Evolutionary conservation across 139 green algal genomes (phyloP).

Genomic region (Monoraphidium neglectum): DNA sequence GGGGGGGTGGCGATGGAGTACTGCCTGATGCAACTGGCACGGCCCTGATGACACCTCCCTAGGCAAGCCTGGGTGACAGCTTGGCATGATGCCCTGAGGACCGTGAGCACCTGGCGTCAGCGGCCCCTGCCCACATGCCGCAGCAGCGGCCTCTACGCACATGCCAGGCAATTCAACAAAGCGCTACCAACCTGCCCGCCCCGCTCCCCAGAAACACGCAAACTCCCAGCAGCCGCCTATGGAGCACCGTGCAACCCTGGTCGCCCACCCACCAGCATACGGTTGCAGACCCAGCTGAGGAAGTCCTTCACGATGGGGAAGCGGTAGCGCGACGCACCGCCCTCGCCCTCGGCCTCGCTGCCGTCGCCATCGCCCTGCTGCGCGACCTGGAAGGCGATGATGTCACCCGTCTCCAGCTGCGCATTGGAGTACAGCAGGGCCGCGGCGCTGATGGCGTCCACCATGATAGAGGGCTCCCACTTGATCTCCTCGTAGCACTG

Average conservation of each 20-base stretch:
- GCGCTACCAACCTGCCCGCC: too few species aligned
- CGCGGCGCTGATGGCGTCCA: constrained; percentile 44
- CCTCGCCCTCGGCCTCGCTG: too few species aligned
- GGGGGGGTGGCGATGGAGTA: too few species aligned
- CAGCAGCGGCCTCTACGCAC: too few species aligned
- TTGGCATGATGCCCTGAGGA: too few species aligned
- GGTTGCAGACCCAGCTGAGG: constrained; percentile 23
- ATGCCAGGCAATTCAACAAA: too few species aligned
- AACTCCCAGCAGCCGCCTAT: not conserved
- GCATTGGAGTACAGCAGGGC: constrained; percentile 1
- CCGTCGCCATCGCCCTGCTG: not conserved
- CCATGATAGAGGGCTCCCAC: constrained; percentile 84
- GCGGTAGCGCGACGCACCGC: constrained; percentile 9
- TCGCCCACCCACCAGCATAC: constrained; percentile 13
- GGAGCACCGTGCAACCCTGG: too few species aligned
- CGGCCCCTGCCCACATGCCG: too few species aligned
- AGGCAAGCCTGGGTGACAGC: too few species aligned
- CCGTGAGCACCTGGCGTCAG: too few species aligned
- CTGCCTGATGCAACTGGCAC: too few species aligned
- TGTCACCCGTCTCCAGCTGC: constrained; percentile 89
- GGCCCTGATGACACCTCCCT: too few species aligned
- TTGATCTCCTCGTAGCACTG: constrained; percentile 91
- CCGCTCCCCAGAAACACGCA: not conserved
- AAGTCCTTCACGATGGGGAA: constrained; percentile 12
- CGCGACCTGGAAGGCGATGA: constrained; percentile 77